Percentiles rank a stretch among this genome's conserved stretches.
Conservation (phyloP, 2,329 filamentous ascomycete genomes). For the Colletotrichum sp. region DNA sequence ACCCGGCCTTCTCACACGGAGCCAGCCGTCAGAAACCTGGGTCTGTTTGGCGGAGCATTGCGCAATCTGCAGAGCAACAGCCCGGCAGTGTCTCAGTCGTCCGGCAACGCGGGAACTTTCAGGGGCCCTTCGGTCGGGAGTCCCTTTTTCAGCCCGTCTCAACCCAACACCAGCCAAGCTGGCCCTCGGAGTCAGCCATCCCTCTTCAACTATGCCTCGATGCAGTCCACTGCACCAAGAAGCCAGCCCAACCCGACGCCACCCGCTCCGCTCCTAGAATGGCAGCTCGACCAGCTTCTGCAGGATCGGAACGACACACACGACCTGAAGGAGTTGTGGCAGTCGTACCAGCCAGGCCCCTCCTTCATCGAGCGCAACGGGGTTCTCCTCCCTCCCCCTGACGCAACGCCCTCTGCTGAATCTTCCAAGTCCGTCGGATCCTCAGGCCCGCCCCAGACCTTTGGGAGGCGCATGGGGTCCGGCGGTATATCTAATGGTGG, state of each 20-base stretch:
- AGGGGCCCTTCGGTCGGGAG: background rate
- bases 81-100: background rate
- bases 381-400: background rate
- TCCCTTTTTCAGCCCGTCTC: background rate
- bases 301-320: background rate
- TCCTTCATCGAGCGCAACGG: background rate
- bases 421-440: background rate
- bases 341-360: background rate
- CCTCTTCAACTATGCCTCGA: background rate
- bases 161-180: background rate
- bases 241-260: background rate
- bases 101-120: background rate
- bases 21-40: background rate
- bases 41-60: background rate
- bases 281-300: background rate
- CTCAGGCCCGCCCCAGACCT: background rate
- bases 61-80: background rate
- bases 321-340: background rate
- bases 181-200: background rate
- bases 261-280: background rate
- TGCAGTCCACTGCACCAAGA: background rate
- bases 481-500: background rate
- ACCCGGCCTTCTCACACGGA: background rate
- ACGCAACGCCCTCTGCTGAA: background rate
- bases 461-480: background rate